These are phyloP conservation scores for Cicer yamashitae DNA, from an alignment of 306 rosid species.

Conservation along the genomic window DNA sequence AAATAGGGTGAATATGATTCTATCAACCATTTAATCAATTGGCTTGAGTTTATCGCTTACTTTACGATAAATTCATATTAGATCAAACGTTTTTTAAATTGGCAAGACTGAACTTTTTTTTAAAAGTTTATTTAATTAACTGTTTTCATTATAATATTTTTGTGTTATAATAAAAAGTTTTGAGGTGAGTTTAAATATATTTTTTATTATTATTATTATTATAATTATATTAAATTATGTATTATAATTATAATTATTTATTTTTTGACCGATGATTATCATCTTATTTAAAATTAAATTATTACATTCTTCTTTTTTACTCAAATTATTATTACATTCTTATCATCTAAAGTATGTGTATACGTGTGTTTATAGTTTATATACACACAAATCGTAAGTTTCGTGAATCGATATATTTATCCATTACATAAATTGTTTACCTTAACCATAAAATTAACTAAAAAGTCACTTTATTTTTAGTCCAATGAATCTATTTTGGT, in stretches of 20 bases:
- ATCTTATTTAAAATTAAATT: background rate
- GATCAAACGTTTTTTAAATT: no score
- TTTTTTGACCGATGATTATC: background rate
- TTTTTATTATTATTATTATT: no score
- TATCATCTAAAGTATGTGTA: background rate
- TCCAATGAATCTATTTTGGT: background rate
- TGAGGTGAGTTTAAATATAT: no score
- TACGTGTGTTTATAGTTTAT: background rate
- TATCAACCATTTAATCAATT: no score
- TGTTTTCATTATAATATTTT: no score
- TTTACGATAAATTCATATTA: no score
- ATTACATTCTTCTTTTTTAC: background rate
- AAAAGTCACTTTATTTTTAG: background rate
- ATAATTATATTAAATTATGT: no score
- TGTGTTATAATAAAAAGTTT: no score
- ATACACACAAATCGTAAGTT: background rate
- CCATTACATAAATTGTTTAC: background rate
- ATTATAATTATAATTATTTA: background rate
- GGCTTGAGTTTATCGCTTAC: no score
- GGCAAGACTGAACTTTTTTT: no score
- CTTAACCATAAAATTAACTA: background rate
- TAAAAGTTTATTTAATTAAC: no score
- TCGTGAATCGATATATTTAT: constrained; percentile 4
- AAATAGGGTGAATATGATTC: no score
- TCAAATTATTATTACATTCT: background rate